These are phyloP conservation scores for Aspergillus alliaceus DNA, from an alignment of 2,329 filamentous ascomycete species.

Conservation along the genomic window DNA sequence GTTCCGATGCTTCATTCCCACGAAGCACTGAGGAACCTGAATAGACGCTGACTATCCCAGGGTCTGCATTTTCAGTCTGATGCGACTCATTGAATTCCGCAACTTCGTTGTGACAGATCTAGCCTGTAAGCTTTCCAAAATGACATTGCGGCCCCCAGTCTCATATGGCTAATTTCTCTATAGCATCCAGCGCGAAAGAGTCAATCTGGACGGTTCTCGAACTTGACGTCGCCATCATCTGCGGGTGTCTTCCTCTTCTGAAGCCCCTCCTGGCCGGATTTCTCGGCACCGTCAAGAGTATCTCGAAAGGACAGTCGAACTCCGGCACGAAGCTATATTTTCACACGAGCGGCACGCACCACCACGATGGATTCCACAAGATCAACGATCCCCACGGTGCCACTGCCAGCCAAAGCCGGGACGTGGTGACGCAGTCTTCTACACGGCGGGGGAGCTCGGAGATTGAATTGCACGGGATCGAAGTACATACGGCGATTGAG, in stretches of 20 bases:
- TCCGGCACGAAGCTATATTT: slow-evolving; percentile 8
- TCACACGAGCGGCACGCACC: background rate
- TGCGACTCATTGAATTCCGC: slow-evolving; percentile 15
- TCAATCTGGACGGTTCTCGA: slow-evolving; percentile 23
- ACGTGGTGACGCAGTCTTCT: background rate
- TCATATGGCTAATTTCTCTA: too few relatives aligned
- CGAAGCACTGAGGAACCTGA: background rate
- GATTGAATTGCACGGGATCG: slow-evolving; percentile 7
- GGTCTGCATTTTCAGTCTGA: slow-evolving; percentile 23
- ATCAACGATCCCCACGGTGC: slow-evolving; percentile 1
- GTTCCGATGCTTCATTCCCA: background rate
- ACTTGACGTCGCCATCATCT: slow-evolving; percentile 21
- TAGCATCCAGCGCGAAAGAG: slow-evolving; percentile 21
- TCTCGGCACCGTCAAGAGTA: slow-evolving; percentile 8
- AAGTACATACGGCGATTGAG: slow-evolving; percentile 5
- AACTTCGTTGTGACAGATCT: slow-evolving; percentile 9
- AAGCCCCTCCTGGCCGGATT: slow-evolving; percentile 17
- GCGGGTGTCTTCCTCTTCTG: slow-evolving; percentile 19
- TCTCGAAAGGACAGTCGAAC: slow-evolving; percentile 9
- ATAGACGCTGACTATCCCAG: background rate
- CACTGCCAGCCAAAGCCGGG: background rate
- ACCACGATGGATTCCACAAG: slow-evolving; percentile 6
- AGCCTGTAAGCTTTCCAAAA: slow-evolving; percentile 9
- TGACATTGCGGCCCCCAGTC: too few relatives aligned
- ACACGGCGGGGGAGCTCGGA: slow-evolving; percentile 3